Evolutionary conservation across 176 grass and related monocot species (phyloP), one percentile per base, ranked within the genome.

Genomic region (Tillandsia leiboldiana): DNA sequence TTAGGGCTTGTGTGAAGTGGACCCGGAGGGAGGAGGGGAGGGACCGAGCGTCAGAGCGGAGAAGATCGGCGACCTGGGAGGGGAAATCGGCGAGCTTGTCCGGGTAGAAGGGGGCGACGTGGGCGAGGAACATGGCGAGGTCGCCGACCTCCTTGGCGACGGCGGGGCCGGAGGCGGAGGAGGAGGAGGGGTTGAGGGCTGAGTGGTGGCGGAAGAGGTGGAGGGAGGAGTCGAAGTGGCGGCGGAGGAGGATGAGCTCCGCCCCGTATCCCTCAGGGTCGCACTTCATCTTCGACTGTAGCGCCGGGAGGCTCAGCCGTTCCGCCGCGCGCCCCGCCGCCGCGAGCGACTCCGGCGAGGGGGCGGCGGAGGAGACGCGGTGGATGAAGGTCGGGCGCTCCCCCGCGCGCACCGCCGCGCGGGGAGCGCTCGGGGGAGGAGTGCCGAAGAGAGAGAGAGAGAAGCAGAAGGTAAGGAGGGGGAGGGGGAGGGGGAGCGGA

Each of bases 201-300:
- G 92, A 73, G 71, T 96, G 86, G 79, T 87, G 77, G 58, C 48
- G 76, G 75, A 90, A 96, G 61, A 96, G 86, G 67, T 81, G 76
- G 53, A 90, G 86, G 42, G 89, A 96, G 4, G 93, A 92, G 73
- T 92, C 86, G 79, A 96, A 92, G 83, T 90, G 89, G 79, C 93
- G 86, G 70, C 73, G 76, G 1, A 90, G 81, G 65, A 92, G 86
- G 2, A 79, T 70, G 15, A 96, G 79, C 78, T 96, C 93, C 57
- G 77, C 77, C 69, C 83, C 86, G 89, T 97, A 97, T 49, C 89
- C 89, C 54, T 86, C 86, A 15, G 93, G 93, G 70, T 92, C 89
- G 54, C 86, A 77, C 79, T 97, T 97, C 89, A 97, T 97, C 89
- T 90, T 97, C 5, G 82, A 86, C 75, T 97, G 93, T 1, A 97